Base-by-base conservation (phyloP, 805 yeast species). In the Lachancea sp. region DNA sequence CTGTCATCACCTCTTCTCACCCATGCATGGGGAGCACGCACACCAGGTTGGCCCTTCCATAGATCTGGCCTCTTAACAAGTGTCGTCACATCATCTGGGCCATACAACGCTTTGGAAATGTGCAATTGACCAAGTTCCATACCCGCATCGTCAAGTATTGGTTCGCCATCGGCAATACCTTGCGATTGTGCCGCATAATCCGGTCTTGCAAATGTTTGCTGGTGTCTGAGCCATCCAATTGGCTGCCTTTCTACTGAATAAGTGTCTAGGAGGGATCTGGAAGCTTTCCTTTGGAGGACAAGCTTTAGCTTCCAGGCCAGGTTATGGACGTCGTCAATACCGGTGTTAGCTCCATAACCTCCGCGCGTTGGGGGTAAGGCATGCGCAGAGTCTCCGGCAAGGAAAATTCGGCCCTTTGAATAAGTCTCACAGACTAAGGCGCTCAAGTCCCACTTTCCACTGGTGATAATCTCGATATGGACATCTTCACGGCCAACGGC, bases 231-330 rank as follows among this genome's bases (percentile, higher is more conserved):
- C 34, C 34, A 31, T 11, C 34, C 34, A 6, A 31, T 31, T 4
- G 34, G 34, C 21, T 31, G 34, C n/a, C 34, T 31, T 31, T 31
- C 34, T 12, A 12, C 13, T 5, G 34, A 31, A 11, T 31, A 31
- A 16, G 34, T 31, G 17, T 31, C 34, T 5, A 31, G 34, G 11
- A 31, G 34, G 22, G 34, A 31, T 16, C 4, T 12, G 13, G 34
- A 31, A 16, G 34, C 34, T 16, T 31, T 31, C 13, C 23, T 13
- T 4, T 17, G 13, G 15, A 31, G 13, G 6, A 31, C 34, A 16
- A 31, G 13, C 24, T 31, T 31, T 11, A 31, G 34, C 23, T 31
- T 31, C 34, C 34, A 31, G n/a, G 34, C 34, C 34, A 31, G 13
- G 13, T 31, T 31, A 18, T 31, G 34, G 21, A 31, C 34, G 34